These are phyloP conservation scores for Nasturtium officinale DNA, from an alignment of 345 rosid genomes.

Conservation along the genomic window DNA sequence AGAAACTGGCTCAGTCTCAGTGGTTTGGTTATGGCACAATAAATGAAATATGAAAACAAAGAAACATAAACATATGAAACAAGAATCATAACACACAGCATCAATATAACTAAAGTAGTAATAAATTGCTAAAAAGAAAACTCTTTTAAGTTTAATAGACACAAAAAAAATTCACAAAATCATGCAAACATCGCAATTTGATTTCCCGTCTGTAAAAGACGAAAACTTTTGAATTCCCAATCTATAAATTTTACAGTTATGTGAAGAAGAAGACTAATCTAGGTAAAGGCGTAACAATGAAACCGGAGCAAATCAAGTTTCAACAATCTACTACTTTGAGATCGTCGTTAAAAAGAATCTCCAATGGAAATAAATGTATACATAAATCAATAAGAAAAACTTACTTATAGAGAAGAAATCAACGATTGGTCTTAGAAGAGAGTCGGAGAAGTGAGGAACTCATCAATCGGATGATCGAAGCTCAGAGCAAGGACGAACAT, in stretches of 20 bases:
- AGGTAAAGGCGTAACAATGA: neutral
- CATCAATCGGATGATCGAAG: slow-evolving; percentile 28
- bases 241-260: neutral
- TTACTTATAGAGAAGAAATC: slow-evolving; percentile 16
- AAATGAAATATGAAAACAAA: too few relatives aligned
- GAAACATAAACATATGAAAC: too few relatives aligned
- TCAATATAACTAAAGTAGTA: neutral
- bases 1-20: neutral
- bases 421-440: neutral
- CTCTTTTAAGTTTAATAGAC: neutral
- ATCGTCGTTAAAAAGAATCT: slow-evolving; percentile 16
- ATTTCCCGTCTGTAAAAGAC: neutral
- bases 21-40: too few relatives aligned
- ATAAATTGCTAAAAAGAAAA: neutral
- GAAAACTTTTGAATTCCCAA: neutral
- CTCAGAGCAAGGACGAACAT: neutral
- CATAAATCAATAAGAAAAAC: slow-evolving; percentile 9
- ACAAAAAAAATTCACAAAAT: neutral
- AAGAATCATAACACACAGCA: neutral
- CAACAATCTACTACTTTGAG: neutral
- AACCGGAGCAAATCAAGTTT: slow-evolving; percentile 8
- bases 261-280: slow-evolving; percentile 16
- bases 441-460: slow-evolving; percentile 10
- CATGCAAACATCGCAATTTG: slow-evolving; percentile 1
- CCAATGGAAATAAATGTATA: neutral